Conservation (phyloP, 2,329 filamentous ascomycete genomes). For the Juglanconis oblonga region DNA sequence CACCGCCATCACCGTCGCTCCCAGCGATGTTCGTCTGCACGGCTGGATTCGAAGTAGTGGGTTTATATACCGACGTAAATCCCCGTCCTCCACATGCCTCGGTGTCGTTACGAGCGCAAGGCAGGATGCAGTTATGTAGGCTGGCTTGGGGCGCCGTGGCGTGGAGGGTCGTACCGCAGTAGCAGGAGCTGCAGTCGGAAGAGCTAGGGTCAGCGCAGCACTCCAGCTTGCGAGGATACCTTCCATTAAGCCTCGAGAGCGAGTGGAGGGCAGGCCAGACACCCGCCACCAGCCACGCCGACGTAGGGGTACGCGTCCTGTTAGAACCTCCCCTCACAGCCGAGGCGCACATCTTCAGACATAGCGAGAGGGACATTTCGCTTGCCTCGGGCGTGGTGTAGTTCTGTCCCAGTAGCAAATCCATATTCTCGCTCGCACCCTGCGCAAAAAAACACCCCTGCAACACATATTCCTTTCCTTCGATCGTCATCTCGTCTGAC, state of each 20-base stretch:
- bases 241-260: not conserved
- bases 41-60: not conserved
- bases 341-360: constrained; percentile 1
- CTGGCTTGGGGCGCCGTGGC: not conserved
- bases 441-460: constrained; percentile 13
- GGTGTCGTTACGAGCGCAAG: not conserved
- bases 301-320: not conserved
- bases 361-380: constrained; percentile 5
- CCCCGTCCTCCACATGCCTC: constrained; percentile 6
- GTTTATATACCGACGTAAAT: constrained; percentile 7
- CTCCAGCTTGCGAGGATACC: not conserved
- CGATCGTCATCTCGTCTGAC: not conserved
- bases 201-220: not conserved
- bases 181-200: constrained; percentile 1
- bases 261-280: not conserved
- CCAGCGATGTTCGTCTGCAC: not conserved
- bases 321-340: not conserved
- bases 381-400: not conserved
- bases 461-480: not conserved
- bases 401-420: not conserved
- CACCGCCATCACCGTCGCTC: not conserved
- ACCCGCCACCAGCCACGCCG: constrained; percentile 10
- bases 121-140: not conserved
- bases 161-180: constrained; percentile 10
- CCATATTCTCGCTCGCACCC: not conserved